phyloP scores from a whole-genome alignment of 2,329 filamentous ascomycete species.

The Drechslerella stenobrocha region DNA sequence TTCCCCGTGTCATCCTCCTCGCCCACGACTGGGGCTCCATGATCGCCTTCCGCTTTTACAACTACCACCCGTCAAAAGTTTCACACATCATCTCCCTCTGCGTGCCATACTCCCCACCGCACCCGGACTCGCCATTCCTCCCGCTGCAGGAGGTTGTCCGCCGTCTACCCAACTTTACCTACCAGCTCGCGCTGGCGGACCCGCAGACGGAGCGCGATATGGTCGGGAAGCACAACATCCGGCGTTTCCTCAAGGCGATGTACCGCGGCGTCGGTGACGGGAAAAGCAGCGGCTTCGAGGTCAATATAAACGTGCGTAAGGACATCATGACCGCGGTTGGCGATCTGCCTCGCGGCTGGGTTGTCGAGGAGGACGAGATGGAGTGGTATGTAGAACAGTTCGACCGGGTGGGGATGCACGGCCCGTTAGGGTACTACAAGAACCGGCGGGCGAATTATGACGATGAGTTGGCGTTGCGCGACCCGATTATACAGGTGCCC shows the following conservation, averaged over 20 bases:
- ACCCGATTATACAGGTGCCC: conserved; percentile 63
- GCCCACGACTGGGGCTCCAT: conserved; percentile 90
- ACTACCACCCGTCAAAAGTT: conserved; percentile 73
- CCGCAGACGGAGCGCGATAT: conserved; percentile 66
- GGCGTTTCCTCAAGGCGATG: conserved; percentile 70
- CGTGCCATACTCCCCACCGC: conserved; percentile 70
- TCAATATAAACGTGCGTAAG: conserved; percentile 62
- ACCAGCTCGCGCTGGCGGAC: conserved; percentile 78
- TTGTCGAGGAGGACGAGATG: conserved; percentile 69
- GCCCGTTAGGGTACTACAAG: conserved; percentile 88
- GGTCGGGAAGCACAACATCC: conserved; percentile 65
- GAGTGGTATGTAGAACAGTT: conserved; percentile 77
- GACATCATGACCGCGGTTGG: conserved; percentile 69
- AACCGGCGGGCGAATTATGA: conserved; percentile 71
- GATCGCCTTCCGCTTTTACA: conserved; percentile 72
- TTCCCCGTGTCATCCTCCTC: conserved; percentile 71
- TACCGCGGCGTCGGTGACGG: conserved; percentile 67
- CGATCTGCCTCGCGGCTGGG: conserved; percentile 62
- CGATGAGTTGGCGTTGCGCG: conserved; percentile 65
- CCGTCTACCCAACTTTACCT: conserved; percentile 56
- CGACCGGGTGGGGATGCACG: conserved; percentile 71
- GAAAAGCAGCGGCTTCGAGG: conserved; percentile 62
- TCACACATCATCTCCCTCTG: conserved; percentile 77
- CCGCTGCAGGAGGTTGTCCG: conserved; percentile 57
- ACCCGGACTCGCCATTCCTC: conserved; percentile 57